Evolutionary conservation across 768 basidiomycete genomes (phyloP).

Genomic region (Mrakia hoshinonis): DNA sequence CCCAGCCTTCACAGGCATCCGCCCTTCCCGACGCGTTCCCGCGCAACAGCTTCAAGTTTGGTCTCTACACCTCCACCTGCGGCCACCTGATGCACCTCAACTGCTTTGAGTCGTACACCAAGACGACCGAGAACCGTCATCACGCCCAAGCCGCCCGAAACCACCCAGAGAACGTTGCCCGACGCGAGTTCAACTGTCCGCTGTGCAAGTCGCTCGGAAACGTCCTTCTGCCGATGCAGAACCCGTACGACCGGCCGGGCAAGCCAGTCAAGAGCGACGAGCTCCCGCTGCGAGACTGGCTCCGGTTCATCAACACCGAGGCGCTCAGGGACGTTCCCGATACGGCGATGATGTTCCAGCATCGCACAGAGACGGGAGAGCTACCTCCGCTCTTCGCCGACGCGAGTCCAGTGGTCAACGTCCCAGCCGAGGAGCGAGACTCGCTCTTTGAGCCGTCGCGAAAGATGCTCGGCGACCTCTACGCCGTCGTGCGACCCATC

Average conservation of each 20-base stretch:
- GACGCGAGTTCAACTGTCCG: slow-evolving; percentile 92
- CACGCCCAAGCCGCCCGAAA: slow-evolving; percentile 80
- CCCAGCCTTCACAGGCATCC: slow-evolving; percentile 27
- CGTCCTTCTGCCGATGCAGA: slow-evolving; percentile 69
- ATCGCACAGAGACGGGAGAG: slow-evolving; percentile 40
- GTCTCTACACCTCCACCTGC: slow-evolving; percentile 77
- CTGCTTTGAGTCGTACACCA: slow-evolving; percentile 83
- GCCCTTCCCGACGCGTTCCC: slow-evolving; percentile 39
- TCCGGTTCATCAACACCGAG: slow-evolving; percentile 76
- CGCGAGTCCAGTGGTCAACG: slow-evolving; percentile 2
- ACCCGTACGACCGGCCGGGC: slow-evolving; percentile 35
- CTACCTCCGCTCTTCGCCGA: slow-evolving; percentile 40
- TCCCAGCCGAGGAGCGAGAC: slow-evolving; percentile 5
- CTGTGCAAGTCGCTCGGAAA: slow-evolving; percentile 95
- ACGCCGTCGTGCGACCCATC: slow-evolving; percentile 64
- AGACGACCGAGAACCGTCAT: slow-evolving; percentile 54
- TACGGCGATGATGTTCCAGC: slow-evolving; percentile 39
- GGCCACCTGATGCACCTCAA: slow-evolving; percentile 95
- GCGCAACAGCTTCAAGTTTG: slow-evolving; percentile 60
- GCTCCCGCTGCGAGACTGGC: slow-evolving; percentile 74
- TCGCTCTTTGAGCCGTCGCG: slow-evolving; percentile 36
- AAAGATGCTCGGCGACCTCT: slow-evolving; percentile 81
- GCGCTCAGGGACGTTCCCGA: slow-evolving; percentile 57
- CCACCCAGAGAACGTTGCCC: slow-evolving; percentile 86
- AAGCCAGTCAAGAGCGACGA: slow-evolving; percentile 39